Evolutionary conservation across 495 filamentous ascomycete genomes (phyloP).

Genomic region (Thozetella sp.): DNA sequence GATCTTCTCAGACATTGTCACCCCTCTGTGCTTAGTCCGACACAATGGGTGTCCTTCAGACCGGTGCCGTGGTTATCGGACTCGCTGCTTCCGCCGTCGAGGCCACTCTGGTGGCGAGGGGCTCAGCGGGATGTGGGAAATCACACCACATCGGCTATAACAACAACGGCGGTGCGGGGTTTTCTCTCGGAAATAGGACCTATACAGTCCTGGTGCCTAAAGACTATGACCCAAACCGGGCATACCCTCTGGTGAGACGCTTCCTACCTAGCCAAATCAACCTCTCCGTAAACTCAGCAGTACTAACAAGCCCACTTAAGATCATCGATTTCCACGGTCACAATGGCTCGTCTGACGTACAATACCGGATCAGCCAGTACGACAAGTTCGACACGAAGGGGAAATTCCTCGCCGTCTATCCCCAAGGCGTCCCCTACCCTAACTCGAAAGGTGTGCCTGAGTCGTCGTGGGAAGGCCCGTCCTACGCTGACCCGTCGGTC

Average conservation of each 20-base stretch:
- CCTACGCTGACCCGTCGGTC: not conserved
- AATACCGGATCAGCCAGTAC: constrained; percentile 34
- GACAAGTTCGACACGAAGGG: constrained; percentile 31
- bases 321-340: constrained; percentile 30
- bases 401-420: constrained; percentile 40
- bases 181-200: not conserved
- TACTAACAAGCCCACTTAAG: no score
- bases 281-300: no score
- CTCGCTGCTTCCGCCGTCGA: not conserved
- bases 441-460: no score
- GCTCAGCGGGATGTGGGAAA: not conserved
- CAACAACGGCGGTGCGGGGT: not conserved
- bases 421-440: constrained; percentile 31
- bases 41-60: not conserved
- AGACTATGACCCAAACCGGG: not conserved
- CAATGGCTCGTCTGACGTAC: constrained; percentile 18
- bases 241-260: not conserved
- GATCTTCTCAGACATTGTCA: not conserved
- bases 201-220: not conserved
- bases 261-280: no score
- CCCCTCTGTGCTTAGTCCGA: not conserved
- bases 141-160: not conserved
- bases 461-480: not conserved
- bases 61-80: not conserved
- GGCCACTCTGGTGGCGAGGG: not conserved